Percentiles rank a stretch among this genome's conserved stretches.
Conservation (phyloP, 1,139 yeast species). For the Suhomyces taliae region DNA sequence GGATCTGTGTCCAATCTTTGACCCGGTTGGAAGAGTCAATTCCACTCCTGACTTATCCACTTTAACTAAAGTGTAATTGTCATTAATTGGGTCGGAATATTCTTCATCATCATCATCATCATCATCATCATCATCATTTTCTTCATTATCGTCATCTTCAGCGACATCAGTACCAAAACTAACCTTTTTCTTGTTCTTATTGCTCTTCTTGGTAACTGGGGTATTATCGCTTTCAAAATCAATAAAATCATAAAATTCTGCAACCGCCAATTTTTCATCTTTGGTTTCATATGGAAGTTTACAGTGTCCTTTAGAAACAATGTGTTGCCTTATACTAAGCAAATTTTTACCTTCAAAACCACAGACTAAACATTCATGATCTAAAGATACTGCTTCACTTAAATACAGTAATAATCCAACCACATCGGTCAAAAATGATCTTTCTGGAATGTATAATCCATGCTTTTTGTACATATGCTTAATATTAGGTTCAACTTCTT, state of each 20-base stretch:
- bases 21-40: conserved; percentile 48
- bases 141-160: conserved; percentile 13
- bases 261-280: conserved; percentile 40
- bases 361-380: conserved; percentile 53
- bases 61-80: conserved; percentile 34
- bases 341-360: conserved; percentile 52
- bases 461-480: conserved; percentile 50
- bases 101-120: conserved; percentile 21
- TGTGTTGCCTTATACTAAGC: conserved; percentile 54
- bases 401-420: conserved; percentile 47
- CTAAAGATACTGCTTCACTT: conserved; percentile 44
- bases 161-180: conserved; percentile 10
- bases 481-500: conserved; percentile 43
- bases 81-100: conserved; percentile 16
- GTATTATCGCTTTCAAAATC: conserved; percentile 15
- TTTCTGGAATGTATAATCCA: conserved; percentile 53
- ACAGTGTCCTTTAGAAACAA: conserved; percentile 54
- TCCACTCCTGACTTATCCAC: conserved; percentile 44
- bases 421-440: conserved; percentile 40
- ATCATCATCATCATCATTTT: conserved; percentile 25
- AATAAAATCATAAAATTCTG: conserved; percentile 46
- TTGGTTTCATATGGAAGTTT: conserved; percentile 52
- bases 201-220: conserved; percentile 12
- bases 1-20: conserved; percentile 48
- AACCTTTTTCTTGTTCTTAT: conserved; percentile 22